Evolutionary conservation across 805 yeast species (phyloP).

Genomic region (Candida pseudoglaebosa): DNA sequence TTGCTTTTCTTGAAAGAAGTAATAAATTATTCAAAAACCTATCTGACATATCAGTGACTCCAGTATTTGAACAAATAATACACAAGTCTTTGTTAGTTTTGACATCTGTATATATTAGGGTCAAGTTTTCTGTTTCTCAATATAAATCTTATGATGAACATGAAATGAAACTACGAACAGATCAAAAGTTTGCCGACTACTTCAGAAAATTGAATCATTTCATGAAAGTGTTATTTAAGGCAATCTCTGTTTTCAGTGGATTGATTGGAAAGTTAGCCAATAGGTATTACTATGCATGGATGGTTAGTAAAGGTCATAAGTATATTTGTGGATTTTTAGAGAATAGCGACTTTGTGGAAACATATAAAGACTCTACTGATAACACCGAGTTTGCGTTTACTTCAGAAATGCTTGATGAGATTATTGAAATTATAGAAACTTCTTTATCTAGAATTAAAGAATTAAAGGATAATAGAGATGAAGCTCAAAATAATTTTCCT

Average conservation of each 20-base stretch:
- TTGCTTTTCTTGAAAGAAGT: constrained; percentile 28
- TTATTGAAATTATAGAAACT: constrained; percentile 19
- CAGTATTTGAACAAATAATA: constrained; percentile 24
- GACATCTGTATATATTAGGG: constrained; percentile 20
- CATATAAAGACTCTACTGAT: constrained; percentile 6
- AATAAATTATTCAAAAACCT: constrained; percentile 37
- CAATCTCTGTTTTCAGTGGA: constrained; percentile 13
- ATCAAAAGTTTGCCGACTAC: constrained; percentile 8
- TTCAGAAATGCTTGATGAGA: constrained; percentile 17
- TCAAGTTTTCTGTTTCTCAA: constrained; percentile 15
- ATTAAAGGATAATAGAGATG: constrained; percentile 2
- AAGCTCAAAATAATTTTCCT: background rate
- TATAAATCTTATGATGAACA: constrained; percentile 8
- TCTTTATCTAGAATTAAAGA: constrained; percentile 15
- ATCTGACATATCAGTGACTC: constrained; percentile 39
- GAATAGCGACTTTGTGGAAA: constrained; percentile 18
- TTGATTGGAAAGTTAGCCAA: constrained; percentile 43
- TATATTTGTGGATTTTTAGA: constrained; percentile 34
- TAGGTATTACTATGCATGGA: constrained; percentile 65
- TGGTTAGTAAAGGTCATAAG: constrained; percentile 56
- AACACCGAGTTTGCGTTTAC: constrained; percentile 10
- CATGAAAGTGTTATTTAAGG: constrained; percentile 9
- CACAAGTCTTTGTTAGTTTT: constrained; percentile 28
- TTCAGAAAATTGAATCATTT: constrained; percentile 8
- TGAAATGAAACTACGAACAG: constrained; percentile 4